These are phyloP conservation scores for Ascobolus immersus DNA, from an alignment of 495 filamentous ascomycete genomes.

Conservation along the genomic window DNA sequence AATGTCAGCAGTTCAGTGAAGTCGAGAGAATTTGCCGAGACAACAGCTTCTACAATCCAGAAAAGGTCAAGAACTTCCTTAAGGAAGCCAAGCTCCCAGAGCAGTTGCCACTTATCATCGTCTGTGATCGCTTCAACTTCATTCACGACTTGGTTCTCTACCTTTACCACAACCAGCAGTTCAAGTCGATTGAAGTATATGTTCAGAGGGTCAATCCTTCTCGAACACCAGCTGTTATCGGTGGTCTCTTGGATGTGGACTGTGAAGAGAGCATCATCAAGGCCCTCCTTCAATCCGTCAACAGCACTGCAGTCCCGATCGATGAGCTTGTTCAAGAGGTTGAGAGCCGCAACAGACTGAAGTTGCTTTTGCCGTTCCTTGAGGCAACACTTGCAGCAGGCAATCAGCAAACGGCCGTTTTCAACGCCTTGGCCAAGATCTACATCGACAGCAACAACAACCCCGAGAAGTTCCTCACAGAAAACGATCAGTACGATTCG, in stretches of 20 bases:
- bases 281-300: conserved; percentile 66
- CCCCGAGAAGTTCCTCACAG: conserved; percentile 92
- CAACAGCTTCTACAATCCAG: conserved; percentile 78
- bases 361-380: conserved; percentile 87
- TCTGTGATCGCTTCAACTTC: conserved; percentile 96
- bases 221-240: conserved; percentile 82
- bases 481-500: conserved; percentile 93
- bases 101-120: conserved; percentile 89
- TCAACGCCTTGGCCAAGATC: conserved; percentile 96
- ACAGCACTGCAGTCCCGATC: conserved; percentile 66
- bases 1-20: conserved; percentile 72
- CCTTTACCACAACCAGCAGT: conserved; percentile 97
- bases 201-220: conserved; percentile 95
- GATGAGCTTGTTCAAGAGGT: conserved; percentile 91
- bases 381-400: conserved; percentile 73
- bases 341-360: conserved; percentile 80
- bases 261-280: conserved; percentile 94
- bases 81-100: conserved; percentile 86
- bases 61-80: conserved; percentile 98
- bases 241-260: conserved; percentile 87
- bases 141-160: conserved; percentile 92
- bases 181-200: conserved; percentile 97
- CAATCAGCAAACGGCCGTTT: conserved; percentile 93
- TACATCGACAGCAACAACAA: conserved; percentile 99
- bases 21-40: conserved; percentile 95